These are phyloP conservation scores for Aspergillus fijiensis DNA, from an alignment of 2,329 filamentous ascomycete species.

Conservation along the genomic window DNA sequence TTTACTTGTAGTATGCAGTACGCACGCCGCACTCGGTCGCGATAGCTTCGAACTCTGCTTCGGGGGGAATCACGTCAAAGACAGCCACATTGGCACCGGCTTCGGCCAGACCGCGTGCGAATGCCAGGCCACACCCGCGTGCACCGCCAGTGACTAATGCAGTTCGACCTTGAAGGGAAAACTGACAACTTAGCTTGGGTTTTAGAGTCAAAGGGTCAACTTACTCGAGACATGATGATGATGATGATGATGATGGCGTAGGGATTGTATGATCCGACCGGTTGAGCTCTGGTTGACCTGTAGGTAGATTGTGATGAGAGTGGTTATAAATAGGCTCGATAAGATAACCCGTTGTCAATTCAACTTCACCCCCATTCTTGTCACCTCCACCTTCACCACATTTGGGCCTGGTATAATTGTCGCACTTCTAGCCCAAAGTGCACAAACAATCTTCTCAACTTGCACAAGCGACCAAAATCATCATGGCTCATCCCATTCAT, in stretches of 20 bases:
- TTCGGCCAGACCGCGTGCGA: constrained; percentile 48
- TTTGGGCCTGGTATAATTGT: neutral
- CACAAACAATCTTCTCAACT: neutral
- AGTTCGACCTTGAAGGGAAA: constrained; percentile 51
- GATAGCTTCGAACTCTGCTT: constrained; percentile 41
- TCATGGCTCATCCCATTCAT: constrained; percentile 50
- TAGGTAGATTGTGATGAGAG: no score
- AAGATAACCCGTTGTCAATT: neutral
- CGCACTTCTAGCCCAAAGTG: neutral
- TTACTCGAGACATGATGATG: constrained; percentile 26
- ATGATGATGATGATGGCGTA: neutral
- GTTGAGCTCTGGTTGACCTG: no score
- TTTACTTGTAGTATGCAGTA: constrained; percentile 41
- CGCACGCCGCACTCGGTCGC: constrained; percentile 44
- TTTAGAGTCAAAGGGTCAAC: neutral
- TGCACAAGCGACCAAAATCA: neutral
- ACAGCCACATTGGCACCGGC: constrained; percentile 48
- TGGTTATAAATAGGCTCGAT: neutral
- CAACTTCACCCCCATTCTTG: neutral
- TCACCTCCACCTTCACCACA: neutral
- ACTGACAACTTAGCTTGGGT: constrained; percentile 33
- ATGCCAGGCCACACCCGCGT: constrained; percentile 47
- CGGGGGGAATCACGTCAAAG: constrained; percentile 48
- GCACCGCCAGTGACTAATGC: constrained; percentile 51
- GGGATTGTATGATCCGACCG: neutral